Evolutionary conservation across 2,329 filamentous ascomycete species (phyloP), one percentile per base, ranked within the genome.

Genomic region (Calonectria pteridis): DNA sequence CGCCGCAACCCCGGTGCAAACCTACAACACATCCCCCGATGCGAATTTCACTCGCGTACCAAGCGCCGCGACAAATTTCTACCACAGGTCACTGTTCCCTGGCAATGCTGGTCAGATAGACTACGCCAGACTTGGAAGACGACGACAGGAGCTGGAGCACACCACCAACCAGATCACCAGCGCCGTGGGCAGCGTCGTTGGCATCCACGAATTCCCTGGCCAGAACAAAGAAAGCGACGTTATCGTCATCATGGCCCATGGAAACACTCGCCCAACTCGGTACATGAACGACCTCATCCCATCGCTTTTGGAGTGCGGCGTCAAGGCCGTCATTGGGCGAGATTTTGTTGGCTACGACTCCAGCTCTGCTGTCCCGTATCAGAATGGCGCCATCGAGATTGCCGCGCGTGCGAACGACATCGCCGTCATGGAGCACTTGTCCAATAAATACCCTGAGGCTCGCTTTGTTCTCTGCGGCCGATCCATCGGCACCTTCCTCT

Each of bases 261-360:
- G 69, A 26, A 71, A 71, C 26, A 71, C 62, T 9, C 69, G 69
- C 9, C 63, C 69, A 14, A 71, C 69, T 1, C 43, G 69, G 0
- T 71, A 50, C 26, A 62, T 71, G 69, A 43, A 58, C 29, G 69
- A 71, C 18, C 31, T 71, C 13, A 31, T 71, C 7, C 28, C 66
- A 6, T 35, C 28, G 13, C 31, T 67, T 7, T 16, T 67, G 11
- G 33, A 33, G 10, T 71, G 69, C 51, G 33, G 51, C 26, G 40
- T 71, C 62, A 71, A 40, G 28, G 62, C 51, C 18, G 69, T 69
- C 6, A 18, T 71, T 10, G 69, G 69, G 6, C 63, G 69, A 43
- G 69, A 71, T 31, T 71, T 71, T 43, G 69, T 71, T 9, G 69
- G 69, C 16, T 71, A 71, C n/a, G 69, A 71, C 43, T 11, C 50